Evolutionary conservation across 805 yeast genomes (phyloP).

Genomic region (Zygosaccharomyces kombuchaensis): DNA sequence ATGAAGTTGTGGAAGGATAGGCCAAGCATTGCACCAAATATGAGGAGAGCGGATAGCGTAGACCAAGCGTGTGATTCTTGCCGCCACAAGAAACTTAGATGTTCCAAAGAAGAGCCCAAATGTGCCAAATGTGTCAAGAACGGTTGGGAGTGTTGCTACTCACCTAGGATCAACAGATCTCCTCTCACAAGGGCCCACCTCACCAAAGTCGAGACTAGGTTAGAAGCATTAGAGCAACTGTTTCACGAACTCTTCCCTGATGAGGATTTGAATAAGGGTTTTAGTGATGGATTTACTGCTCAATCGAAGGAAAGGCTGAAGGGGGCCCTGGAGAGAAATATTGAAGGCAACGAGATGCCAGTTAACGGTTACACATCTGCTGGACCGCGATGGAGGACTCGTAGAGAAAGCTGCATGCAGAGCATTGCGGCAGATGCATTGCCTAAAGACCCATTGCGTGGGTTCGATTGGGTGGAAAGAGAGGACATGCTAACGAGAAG

Average conservation of each 20-base stretch:
- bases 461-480: slow-evolving; percentile 59
- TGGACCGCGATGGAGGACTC: slow-evolving; percentile 6
- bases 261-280: slow-evolving; percentile 41
- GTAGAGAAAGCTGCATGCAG: slow-evolving; percentile 2
- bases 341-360: neutral
- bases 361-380: slow-evolving; percentile 2
- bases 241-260: slow-evolving; percentile 44
- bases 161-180: slow-evolving; percentile 72
- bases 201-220: slow-evolving; percentile 66
- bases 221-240: slow-evolving; percentile 43
- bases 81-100: slow-evolving; percentile 70
- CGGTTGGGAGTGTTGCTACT: slow-evolving; percentile 69
- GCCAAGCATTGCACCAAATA: neutral
- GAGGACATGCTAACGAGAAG: slow-evolving; percentile 29
- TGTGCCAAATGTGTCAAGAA: slow-evolving; percentile 72
- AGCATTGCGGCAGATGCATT: slow-evolving; percentile 34
- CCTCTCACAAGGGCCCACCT: slow-evolving; percentile 79
- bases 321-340: slow-evolving; percentile 10
- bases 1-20: neutral
- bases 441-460: slow-evolving; percentile 45
- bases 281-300: slow-evolving; percentile 14
- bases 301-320: slow-evolving; percentile 8
- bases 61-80: slow-evolving; percentile 68
- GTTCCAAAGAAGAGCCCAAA: slow-evolving; percentile 73
- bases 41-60: slow-evolving; percentile 3